phyloP scores from a whole-genome alignment of 2,329 filamentous ascomycete species.

The Neofusicoccum sp. region DNA sequence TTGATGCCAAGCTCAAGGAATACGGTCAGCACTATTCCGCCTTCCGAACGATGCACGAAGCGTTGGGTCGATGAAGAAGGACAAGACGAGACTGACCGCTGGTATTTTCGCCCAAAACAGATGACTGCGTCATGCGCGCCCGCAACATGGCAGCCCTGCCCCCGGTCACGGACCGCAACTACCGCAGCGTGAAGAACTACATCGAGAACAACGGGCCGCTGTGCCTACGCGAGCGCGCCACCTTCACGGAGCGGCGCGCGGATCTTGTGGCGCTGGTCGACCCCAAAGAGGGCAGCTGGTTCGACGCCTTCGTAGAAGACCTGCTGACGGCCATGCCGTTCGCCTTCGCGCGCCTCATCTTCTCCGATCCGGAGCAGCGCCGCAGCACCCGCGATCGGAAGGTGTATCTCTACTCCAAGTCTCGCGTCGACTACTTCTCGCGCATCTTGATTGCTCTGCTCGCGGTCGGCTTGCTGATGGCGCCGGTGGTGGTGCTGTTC shows the following conservation, averaged over 20 bases:
- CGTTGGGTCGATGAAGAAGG: neutral
- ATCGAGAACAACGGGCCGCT: slow-evolving; percentile 24
- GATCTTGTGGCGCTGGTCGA: slow-evolving; percentile 24
- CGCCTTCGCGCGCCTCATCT: slow-evolving; percentile 9
- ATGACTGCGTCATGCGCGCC: slow-evolving; percentile 23
- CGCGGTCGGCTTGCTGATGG: slow-evolving; percentile 27
- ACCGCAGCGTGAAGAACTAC: slow-evolving; percentile 22
- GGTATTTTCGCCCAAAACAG: neutral
- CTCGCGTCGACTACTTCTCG: slow-evolving; percentile 25
- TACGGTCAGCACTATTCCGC: slow-evolving; percentile 16
- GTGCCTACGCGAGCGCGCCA: slow-evolving; percentile 7
- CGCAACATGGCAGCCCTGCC: slow-evolving; percentile 21
- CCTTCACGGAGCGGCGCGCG: slow-evolving; percentile 16
- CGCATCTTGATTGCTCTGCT: slow-evolving; percentile 29
- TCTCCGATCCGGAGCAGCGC: slow-evolving; percentile 24
- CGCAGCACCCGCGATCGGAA: slow-evolving; percentile 22
- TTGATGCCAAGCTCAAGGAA: slow-evolving; percentile 23
- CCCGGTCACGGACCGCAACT: slow-evolving; percentile 23
- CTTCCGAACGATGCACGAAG: too few species aligned
- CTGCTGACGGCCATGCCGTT: slow-evolving; percentile 1
- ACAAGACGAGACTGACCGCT: neutral
- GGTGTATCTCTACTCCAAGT: slow-evolving; percentile 25
- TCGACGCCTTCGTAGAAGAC: slow-evolving; percentile 22
- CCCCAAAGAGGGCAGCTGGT: slow-evolving; percentile 22
- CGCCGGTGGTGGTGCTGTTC: slow-evolving; percentile 28